A percentile compares a stretch with the other conserved stretches of the same genome.
phyloP scores from a whole-genome alignment of 116 monocot species.

The Zostera marina region DNA sequence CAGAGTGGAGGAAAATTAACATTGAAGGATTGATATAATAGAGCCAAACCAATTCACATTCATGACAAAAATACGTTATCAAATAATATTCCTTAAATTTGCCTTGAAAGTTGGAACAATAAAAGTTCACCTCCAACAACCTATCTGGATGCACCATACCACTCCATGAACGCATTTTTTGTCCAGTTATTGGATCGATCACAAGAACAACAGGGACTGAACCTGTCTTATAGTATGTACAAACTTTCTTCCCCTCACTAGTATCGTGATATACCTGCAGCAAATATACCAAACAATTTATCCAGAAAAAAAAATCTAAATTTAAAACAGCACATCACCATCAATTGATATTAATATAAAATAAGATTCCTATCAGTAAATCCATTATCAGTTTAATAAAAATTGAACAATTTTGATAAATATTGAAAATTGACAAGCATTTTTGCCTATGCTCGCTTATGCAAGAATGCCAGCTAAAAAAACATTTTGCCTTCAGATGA shows the following conservation, averaged over 20 bases:
- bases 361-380: too few relatives aligned
- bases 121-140: constrained; percentile 54
- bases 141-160: constrained; percentile 97
- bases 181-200: constrained; percentile 95
- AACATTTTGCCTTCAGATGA: too few relatives aligned
- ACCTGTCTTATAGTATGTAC: constrained; percentile 80
- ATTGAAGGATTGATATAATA: not conserved
- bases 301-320: not conserved
- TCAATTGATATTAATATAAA: too few relatives aligned
- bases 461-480: too few relatives aligned
- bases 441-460: too few relatives aligned
- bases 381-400: not conserved
- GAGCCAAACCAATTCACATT: not conserved
- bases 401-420: too few relatives aligned
- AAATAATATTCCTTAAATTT: too few relatives aligned
- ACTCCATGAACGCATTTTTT: constrained; percentile 80
- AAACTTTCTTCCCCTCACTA: constrained; percentile 90
- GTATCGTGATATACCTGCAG: constrained; percentile 73
- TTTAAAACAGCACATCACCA: not conserved
- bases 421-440: too few relatives aligned
- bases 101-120: too few relatives aligned
- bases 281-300: not conserved
- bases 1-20: too few relatives aligned
- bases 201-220: constrained; percentile 66
- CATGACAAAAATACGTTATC: too few relatives aligned